These are phyloP conservation scores for sunflower (Helianthus annuus) DNA, from an alignment of 129 eudicot species.

Conservation along the genomic window HanXRQr2.0-SUNRISE NC_035436.2:184603899-184604398, in stretches of 20 bases:
- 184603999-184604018: slow-evolving; percentile 77
- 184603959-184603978: slow-evolving; percentile 65
- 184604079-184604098: slow-evolving; percentile 79
- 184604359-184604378: slow-evolving; percentile 87
- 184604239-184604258: neutral
- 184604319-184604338: slow-evolving; percentile 76
- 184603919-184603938: neutral
- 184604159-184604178: too few relatives aligned
- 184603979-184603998: slow-evolving; percentile 72
- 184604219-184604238: neutral
- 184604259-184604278: neutral
- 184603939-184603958: neutral
- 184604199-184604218: neutral
- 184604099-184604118: slow-evolving; percentile 98
- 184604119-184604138: slow-evolving; percentile 51
- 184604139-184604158: neutral
- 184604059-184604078: slow-evolving; percentile 93
- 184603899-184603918: too few relatives aligned
- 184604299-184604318: slow-evolving; percentile 37
- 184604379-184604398: slow-evolving; percentile 90
- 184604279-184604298: neutral
- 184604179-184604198: neutral
- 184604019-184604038: slow-evolving; percentile 84
- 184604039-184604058: slow-evolving; percentile 88
- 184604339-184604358: slow-evolving; percentile 87